Conservation (phyloP, 1,284 basidiomycete genomes). For the Ganoderma boninense region DNA sequence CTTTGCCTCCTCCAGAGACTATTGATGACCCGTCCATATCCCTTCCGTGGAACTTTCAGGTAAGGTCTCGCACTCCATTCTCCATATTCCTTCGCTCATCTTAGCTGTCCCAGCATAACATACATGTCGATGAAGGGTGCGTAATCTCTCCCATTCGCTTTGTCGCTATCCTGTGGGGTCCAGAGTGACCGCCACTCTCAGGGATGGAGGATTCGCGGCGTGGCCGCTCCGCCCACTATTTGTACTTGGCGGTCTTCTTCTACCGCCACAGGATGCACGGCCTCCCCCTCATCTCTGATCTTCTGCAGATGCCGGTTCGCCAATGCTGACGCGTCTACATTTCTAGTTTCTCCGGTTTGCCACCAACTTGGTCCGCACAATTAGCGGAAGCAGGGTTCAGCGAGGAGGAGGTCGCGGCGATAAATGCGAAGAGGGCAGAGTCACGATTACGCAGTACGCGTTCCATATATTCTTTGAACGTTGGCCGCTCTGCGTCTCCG, state of each 20-base stretch:
- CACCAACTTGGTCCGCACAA: slow-evolving; percentile 74
- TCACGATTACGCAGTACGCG: slow-evolving; percentile 43
- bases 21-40: slow-evolving; percentile 71
- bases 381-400: slow-evolving; percentile 67
- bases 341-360: slow-evolving; percentile 68
- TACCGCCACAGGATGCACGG: background rate
- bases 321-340: slow-evolving; percentile 14
- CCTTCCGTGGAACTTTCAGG: slow-evolving; percentile 79
- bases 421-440: slow-evolving; percentile 59
- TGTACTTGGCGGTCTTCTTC: background rate
- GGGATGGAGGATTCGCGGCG: background rate
- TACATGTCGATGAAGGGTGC: slow-evolving; percentile 81
- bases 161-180: background rate
- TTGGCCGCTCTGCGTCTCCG: slow-evolving; percentile 32
- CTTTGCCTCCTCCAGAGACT: slow-evolving; percentile 43
- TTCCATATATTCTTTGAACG: slow-evolving; percentile 38
- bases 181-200: slow-evolving; percentile 2
- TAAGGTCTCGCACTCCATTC: slow-evolving; percentile 42
- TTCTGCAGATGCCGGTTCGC: background rate
- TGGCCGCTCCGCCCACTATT: background rate
- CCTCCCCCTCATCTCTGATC: background rate
- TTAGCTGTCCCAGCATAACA: slow-evolving; percentile 62
- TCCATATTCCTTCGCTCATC: slow-evolving; percentile 14
- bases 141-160: slow-evolving; percentile 32
- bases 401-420: slow-evolving; percentile 71